These are phyloP conservation scores for Aquanectria penicillioides DNA, from an alignment of 2,329 filamentous ascomycete genomes.

Conservation along the genomic window DNA sequence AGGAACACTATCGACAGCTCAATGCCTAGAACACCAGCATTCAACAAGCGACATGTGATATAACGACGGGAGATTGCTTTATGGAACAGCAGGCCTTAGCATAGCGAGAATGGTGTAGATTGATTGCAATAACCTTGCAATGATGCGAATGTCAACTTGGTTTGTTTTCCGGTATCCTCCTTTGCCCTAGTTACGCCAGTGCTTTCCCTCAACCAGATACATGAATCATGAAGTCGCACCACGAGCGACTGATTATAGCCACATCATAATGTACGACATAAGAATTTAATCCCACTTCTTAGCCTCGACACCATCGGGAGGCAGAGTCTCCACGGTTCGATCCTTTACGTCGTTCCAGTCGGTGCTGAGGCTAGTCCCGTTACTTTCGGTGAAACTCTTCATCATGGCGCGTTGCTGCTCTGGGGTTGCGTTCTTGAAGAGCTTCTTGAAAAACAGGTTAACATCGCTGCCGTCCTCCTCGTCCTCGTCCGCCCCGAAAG, in stretches of 20 bases:
- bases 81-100: conserved; percentile 6
- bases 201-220: conserved; percentile 9
- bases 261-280: too few relatives aligned
- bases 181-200: conserved; percentile 32
- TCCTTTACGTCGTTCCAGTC: conserved; percentile 86
- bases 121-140: conserved; percentile 10
- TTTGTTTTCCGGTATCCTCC: conserved; percentile 18
- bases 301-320: conserved; percentile 80
- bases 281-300: conserved; percentile 74
- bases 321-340: conserved; percentile 75
- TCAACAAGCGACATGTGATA: not conserved
- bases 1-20: conserved; percentile 28
- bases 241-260: too few relatives aligned
- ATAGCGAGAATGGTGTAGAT: conserved; percentile 18
- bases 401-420: conserved; percentile 95
- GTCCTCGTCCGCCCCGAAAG: conserved; percentile 66
- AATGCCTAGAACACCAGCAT: conserved; percentile 16
- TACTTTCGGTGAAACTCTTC: conserved; percentile 96
- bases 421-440: conserved; percentile 80
- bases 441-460: conserved; percentile 87
- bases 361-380: conserved; percentile 91
- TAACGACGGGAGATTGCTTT: not conserved
- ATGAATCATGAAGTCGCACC: conserved; percentile 16
- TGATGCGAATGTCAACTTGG: too few relatives aligned
- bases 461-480: conserved; percentile 71